Conservation (phyloP, 164 flowering plant genomes). For the Houttuynia cordata region DNA sequence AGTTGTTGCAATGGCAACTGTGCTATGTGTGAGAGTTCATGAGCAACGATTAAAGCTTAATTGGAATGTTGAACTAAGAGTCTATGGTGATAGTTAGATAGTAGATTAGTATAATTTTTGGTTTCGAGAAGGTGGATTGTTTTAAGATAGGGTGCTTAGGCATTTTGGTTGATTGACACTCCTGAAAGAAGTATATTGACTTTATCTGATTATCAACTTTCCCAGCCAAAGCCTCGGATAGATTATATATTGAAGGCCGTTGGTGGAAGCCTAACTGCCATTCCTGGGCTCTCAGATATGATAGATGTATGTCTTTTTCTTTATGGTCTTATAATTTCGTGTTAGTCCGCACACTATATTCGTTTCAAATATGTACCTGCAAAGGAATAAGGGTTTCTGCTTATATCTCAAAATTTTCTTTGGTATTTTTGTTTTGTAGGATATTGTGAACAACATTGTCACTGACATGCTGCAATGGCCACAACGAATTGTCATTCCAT, state of each 20-base stretch:
- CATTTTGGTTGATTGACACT: not conserved
- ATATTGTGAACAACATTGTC: conserved; percentile 80
- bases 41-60: too few relatives aligned
- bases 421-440: conserved; percentile 28
- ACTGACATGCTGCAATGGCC: conserved; percentile 98
- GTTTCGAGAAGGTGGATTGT: too few relatives aligned
- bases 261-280: conserved; percentile 96
- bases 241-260: conserved; percentile 92
- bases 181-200: not conserved
- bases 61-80: too few relatives aligned
- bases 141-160: too few relatives aligned
- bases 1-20: too few relatives aligned
- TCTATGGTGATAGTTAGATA: too few relatives aligned
- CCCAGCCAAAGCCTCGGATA: conserved; percentile 87
- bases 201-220: conserved; percentile 1
- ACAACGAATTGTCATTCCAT: conserved; percentile 92
- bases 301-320: conserved; percentile 61
- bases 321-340: not conserved
- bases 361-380: not conserved
- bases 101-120: too few relatives aligned
- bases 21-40: too few relatives aligned
- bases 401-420: too few relatives aligned
- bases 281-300: conserved; percentile 97
- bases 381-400: too few relatives aligned
- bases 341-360: not conserved